Base-by-base conservation (phyloP, 306 rosid species). In the Cicer chorassanicum region DNA sequence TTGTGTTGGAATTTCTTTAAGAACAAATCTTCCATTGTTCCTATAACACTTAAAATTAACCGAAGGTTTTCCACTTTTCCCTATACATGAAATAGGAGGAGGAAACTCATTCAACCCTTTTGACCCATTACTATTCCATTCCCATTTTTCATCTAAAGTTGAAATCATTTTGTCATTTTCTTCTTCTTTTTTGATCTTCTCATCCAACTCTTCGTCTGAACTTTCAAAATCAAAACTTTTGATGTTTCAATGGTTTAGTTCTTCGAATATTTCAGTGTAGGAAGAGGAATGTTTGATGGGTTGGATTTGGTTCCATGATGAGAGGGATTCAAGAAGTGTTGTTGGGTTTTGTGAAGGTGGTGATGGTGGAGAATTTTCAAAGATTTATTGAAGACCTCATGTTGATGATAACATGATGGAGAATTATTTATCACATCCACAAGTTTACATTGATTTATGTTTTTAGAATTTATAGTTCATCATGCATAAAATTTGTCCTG, bases 51-150 rank as follows among this genome's bases (percentile, higher is more conserved):
- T 80, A 81, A 90, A 93, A 54, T 82, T 88, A 73, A 90, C 91
- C 83, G 85, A 74, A 69, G 93, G 97, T 82, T 86, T 90, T 36
- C 98, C 93, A 60, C 44, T 85, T 75, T 72, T 81, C 45, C 97
- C 88, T 78, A 93, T 88, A 76, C 90, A 72, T 7, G 98, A 88
- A 57, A 93, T 91, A 0, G 98, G 98, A 10, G 98, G 98, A 80
- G 98, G 98, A 70, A 86, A 93, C 51, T 74, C 62, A 45, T 78
- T 75, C 46, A 63, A 80, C 84, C 49, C 24, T 21, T 44, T 76
- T 44, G 91, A 39, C 74, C 80, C 86, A 9, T 11, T 43, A 19
- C 11, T 40, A 59, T 71, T 81, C 29, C 79, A 65, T 65, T 10
- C 19, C 53, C 18, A 65, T 77, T 82, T 80, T 29, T 82, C 84